phyloP scores from a whole-genome alignment of 257 asterid genomes.

The Coffea canephora region DNA sequence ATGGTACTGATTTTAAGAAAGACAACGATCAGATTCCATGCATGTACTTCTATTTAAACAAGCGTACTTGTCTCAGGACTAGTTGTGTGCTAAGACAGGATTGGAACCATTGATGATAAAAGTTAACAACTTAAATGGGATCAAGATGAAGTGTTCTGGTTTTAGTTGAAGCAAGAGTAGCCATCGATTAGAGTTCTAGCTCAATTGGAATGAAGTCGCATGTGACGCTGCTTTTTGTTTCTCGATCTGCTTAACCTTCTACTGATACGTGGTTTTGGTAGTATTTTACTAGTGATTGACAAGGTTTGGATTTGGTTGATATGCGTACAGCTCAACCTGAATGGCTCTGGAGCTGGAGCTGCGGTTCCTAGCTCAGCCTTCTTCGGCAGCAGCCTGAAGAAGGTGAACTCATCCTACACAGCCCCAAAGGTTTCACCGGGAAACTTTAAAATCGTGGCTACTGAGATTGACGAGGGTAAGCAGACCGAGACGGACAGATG shows the following conservation, averaged over 20 bases:
- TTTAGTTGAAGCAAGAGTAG: not conserved
- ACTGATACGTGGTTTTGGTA: too few relatives aligned
- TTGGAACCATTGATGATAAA: not conserved
- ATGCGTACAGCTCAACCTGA: constrained; percentile 50
- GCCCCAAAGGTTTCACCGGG: constrained; percentile 34
- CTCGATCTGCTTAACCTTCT: too few relatives aligned
- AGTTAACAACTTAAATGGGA: not conserved
- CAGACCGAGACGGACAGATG: constrained; percentile 55
- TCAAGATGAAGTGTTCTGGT: not conserved
- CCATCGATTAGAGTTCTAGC: too few relatives aligned
- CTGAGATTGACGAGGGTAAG: constrained; percentile 37
- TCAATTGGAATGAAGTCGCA: not conserved
- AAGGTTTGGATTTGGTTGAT: constrained; percentile 6
- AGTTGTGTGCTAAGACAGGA: not conserved
- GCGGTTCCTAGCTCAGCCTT: constrained; percentile 47
- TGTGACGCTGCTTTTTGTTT: not conserved
- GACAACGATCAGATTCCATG: not conserved
- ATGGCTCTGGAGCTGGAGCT: constrained; percentile 36
- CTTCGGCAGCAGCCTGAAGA: constrained; percentile 57
- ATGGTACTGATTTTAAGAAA: not conserved
- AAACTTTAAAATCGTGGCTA: constrained; percentile 43
- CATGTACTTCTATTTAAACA: not conserved
- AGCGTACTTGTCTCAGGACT: not conserved
- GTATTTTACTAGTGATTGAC: not conserved
- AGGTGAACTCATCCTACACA: constrained; percentile 21